Evolutionary conservation across 768 basidiomycete species (phyloP).

Genomic region (Pleurotus platypus): DNA sequence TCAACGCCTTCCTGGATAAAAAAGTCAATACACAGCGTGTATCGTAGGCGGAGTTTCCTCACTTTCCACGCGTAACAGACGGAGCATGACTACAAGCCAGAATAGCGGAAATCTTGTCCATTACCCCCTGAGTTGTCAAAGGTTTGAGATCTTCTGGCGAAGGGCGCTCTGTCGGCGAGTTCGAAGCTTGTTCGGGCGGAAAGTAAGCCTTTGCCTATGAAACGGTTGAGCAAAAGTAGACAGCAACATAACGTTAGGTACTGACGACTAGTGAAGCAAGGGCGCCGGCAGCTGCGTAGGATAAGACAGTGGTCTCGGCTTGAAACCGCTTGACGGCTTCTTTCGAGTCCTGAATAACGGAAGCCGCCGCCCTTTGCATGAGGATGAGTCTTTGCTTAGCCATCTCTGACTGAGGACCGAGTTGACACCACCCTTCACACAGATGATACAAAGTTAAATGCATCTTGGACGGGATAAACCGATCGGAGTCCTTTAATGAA

Average conservation of each 20-base stretch:
- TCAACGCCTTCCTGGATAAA: constrained; percentile 66
- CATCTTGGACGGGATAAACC: constrained; percentile 71
- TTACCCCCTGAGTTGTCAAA: constrained; percentile 44
- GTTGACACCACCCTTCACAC: constrained; percentile 93
- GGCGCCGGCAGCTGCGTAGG: constrained; percentile 81
- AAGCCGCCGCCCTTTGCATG: constrained; percentile 68
- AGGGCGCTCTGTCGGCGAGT: constrained; percentile 61
- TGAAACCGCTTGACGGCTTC: constrained; percentile 58
- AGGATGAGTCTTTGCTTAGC: constrained; percentile 63
- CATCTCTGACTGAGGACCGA: constrained; percentile 72
- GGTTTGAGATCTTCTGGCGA: constrained; percentile 48
- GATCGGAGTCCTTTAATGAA: constrained; percentile 67
- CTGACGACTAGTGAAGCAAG: constrained; percentile 86
- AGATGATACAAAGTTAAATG: constrained; percentile 78
- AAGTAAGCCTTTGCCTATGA: constrained; percentile 76
- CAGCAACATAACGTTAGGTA: constrained; percentile 16
- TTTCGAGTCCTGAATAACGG: constrained; percentile 51
- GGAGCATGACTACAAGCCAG: constrained; percentile 54
- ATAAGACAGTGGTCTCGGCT: constrained; percentile 68
- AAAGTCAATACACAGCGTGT: constrained; percentile 3
- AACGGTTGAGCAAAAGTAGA: constrained; percentile 3
- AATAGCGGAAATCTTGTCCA: constrained; percentile 70
- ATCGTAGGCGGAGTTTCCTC: constrained; percentile 23
- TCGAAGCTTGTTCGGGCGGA: constrained; percentile 52
- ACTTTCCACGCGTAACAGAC: constrained; percentile 63